Base-by-base conservation (phyloP, 2,329 filamentous ascomycete genomes). In the Penicillium sp. region DNA sequence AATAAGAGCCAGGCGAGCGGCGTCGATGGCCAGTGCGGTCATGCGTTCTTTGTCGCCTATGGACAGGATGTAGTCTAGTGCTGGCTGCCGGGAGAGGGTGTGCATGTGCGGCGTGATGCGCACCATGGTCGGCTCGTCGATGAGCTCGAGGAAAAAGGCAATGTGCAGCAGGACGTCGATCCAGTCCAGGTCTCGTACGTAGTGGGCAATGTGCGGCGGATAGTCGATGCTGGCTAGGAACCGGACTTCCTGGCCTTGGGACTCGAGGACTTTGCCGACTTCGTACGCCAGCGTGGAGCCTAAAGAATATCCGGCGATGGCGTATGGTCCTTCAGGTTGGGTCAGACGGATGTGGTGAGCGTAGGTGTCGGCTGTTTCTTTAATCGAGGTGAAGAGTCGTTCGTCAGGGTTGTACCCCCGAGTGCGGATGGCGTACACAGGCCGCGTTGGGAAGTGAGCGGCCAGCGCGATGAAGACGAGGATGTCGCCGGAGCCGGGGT, bases 231-330 rank as follows among this genome's bases (percentile, higher is more conserved):
- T 75, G 64, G 46, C 47, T n/a, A 38, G 52, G 62, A 80, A 80
- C 0, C 60, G 48, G 0, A 81, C 75, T 42, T 65, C 63, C 1
- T 71, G 65, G 0, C 68, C 69, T 0, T 61, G 48, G 0, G 52
- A 48, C 49, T 79, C 70, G 5, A 82, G 67, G 3, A 53, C 33
- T 64, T 82, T 82, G 3, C 71, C 67, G 0, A 78, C 64, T 62
- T 82, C 79, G 56, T 79, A 82, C 0, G 77, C 75, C 0, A 81
- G 51, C 59, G 77, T 79, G 0, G 69, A 61, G 4, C 80, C 79
- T 58, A 76, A 79, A 7, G 69, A 75, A 60, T 82, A 81, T 1
- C 80, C 80, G 0, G 75, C 74, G 0, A 82, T 62, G 0, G 75
- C 74, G 58, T 82, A 82, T 0, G 79, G 79, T 0, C 80, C 79